These are phyloP conservation scores for Sergeia podlipaevii DNA, from an alignment of 208 protist genomes.

Conservation along the genomic window DNA sequence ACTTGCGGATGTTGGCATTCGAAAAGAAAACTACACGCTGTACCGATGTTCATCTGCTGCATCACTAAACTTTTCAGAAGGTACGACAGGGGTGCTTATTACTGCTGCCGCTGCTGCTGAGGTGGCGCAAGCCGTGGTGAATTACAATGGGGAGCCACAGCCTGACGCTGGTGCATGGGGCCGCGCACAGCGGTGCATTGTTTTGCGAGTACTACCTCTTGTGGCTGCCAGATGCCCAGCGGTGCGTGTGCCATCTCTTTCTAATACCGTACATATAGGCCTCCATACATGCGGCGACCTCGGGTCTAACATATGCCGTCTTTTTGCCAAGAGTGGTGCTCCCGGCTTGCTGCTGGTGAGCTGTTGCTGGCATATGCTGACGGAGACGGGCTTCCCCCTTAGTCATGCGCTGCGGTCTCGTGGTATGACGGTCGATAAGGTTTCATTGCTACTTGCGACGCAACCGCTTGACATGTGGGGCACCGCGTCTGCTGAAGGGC, in stretches of 20 bases:
- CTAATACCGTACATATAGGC: slow-evolving; percentile 68
- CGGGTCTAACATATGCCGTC: slow-evolving; percentile 73
- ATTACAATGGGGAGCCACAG: too few relatives aligned
- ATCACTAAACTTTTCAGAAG: too few relatives aligned
- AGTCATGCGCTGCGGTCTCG: slow-evolving; percentile 41
- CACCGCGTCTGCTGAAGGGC: slow-evolving; percentile 47
- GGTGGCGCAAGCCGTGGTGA: too few relatives aligned
- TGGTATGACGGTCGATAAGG: slow-evolving; percentile 34
- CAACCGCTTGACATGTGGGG: slow-evolving; percentile 86
- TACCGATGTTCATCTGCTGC: too few relatives aligned
- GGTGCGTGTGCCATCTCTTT: slow-evolving; percentile 64
- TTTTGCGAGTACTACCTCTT: slow-evolving; percentile 38
- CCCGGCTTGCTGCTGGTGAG: slow-evolving; percentile 82
- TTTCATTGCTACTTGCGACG: slow-evolving; percentile 81
- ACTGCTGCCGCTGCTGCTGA: too few relatives aligned
- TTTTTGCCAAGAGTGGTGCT: slow-evolving; percentile 44
- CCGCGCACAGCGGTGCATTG: slow-evolving; percentile 15
- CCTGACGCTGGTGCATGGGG: slow-evolving; percentile 17
- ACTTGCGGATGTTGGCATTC: neutral
- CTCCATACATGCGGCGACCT: slow-evolving; percentile 88
- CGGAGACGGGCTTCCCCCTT: slow-evolving; percentile 63
- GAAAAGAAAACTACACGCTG: neutral
- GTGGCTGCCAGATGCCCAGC: slow-evolving; percentile 13
- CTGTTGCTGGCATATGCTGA: slow-evolving; percentile 90
- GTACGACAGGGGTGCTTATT: too few relatives aligned